Conservation (phyloP, 768 basidiomycete species). For the Podaxis pistillaris region DNA sequence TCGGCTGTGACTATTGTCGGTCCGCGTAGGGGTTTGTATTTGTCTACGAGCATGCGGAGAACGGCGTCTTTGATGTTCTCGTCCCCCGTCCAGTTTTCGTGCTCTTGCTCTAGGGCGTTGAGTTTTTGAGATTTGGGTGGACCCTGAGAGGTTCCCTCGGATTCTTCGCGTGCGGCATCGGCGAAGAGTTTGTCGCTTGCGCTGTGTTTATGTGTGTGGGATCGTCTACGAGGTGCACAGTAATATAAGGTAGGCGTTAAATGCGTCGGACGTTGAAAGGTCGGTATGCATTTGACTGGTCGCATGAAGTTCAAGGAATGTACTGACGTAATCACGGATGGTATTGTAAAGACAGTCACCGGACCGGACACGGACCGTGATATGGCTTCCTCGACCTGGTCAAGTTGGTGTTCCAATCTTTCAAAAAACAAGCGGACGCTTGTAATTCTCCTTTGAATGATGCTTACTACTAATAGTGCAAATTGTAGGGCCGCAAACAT, state of each 20-base stretch:
- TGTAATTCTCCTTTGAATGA: too few species aligned
- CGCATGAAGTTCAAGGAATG: not conserved
- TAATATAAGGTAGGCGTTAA: not conserved
- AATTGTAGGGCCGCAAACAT: too few species aligned
- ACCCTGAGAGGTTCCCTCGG: conserved; percentile 25
- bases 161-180: conserved; percentile 58
- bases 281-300: not conserved
- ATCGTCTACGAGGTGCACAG: not conserved
- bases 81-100: conserved; percentile 78
- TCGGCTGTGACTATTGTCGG: conserved; percentile 61
- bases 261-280: not conserved
- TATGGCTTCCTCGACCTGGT: too few species aligned
- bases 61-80: conserved; percentile 70
- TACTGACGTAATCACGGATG: not conserved
- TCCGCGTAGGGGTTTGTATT: conserved; percentile 77
- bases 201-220: conserved; percentile 10
- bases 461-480: too few species aligned
- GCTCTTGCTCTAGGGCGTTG: conserved; percentile 32
- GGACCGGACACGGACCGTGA: not conserved
- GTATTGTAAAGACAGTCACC: too few species aligned
- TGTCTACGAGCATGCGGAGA: conserved; percentile 83
- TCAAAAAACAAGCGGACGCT: too few species aligned
- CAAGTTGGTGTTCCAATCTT: too few species aligned
- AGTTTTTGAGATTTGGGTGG: conserved; percentile 15
- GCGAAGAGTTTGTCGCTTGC: conserved; percentile 65